Percentiles rank a stretch among this genome's conserved stretches.
Evolutionary conservation across 768 basidiomycete species (phyloP).

Genomic region (Obba rivulosa): DNA sequence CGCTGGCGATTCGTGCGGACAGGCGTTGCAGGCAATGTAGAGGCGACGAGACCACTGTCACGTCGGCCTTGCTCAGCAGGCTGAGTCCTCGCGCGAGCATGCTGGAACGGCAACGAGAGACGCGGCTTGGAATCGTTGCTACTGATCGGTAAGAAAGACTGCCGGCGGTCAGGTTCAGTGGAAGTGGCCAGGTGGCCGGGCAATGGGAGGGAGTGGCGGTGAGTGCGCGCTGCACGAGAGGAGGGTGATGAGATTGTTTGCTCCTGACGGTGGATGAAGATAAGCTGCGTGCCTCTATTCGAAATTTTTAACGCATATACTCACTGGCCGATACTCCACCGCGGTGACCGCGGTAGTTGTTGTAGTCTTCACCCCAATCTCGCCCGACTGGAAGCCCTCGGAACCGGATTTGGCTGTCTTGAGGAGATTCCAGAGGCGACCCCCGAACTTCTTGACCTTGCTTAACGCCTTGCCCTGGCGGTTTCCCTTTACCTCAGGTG

Average conservation of each 20-base stretch:
- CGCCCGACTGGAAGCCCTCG: neutral
- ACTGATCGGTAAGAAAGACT: neutral
- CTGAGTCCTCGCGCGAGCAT: neutral
- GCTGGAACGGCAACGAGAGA: neutral
- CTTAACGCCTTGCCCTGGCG: neutral
- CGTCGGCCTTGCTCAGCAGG: neutral
- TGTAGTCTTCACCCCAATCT: slow-evolving; percentile 14
- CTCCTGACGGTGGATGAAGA: slow-evolving; percentile 9
- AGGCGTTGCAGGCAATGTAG: slow-evolving; percentile 1
- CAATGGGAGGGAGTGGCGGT: slow-evolving; percentile 10
- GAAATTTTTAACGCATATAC: neutral
- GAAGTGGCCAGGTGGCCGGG: neutral
- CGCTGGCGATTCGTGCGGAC: slow-evolving; percentile 5
- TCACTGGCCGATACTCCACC: slow-evolving; percentile 21
- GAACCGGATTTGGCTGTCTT: slow-evolving; percentile 17
- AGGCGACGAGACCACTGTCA: neutral
- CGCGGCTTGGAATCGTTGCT: neutral
- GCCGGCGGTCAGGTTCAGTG: neutral
- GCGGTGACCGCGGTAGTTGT: slow-evolving; percentile 17
- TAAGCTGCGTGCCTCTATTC: too few relatives aligned
- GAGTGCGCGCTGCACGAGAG: slow-evolving; percentile 4
- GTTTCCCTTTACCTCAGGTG: neutral
- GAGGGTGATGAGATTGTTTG: slow-evolving; percentile 19
- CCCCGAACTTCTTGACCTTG: slow-evolving; percentile 12
- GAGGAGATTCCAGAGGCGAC: slow-evolving; percentile 10